phyloP scores from a whole-genome alignment of 495 filamentous ascomycete species.

The Ramalina intermedia region DNA sequence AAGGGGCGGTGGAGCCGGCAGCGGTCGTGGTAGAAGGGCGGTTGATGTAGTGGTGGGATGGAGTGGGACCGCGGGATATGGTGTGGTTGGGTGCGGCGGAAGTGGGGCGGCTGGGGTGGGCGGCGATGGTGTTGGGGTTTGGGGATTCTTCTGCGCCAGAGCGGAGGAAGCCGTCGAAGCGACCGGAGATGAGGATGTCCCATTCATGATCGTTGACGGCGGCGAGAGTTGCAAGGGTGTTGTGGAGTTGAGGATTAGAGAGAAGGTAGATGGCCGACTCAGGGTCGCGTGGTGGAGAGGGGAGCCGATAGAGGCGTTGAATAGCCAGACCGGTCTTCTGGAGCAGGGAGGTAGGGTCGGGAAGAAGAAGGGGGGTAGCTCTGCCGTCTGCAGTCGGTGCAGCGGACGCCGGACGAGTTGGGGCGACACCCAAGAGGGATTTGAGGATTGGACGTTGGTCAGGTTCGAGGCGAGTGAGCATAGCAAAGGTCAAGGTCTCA shows the following conservation, averaged over 20 bases:
- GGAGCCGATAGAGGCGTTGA: conserved; percentile 70
- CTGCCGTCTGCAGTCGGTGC: conserved; percentile 16
- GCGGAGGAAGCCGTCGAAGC: conserved; percentile 95
- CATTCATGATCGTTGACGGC: conserved; percentile 79
- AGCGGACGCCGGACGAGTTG: conserved; percentile 27
- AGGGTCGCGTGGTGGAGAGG: conserved; percentile 57
- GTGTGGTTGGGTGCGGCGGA: conserved; percentile 18
- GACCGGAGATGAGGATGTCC: conserved; percentile 90
- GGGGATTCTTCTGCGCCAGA: conserved; percentile 64
- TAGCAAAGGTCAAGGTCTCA: conserved; percentile 82
- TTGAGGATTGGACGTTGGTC: conserved; percentile 66
- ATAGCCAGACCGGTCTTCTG: conserved; percentile 58
- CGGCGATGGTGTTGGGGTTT: conserved; percentile 16
- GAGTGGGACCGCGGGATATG: conserved; percentile 36
- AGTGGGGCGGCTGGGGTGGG: conserved; percentile 12
- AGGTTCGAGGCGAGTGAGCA: conserved; percentile 69
- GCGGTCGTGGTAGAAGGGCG: conserved; percentile 3
- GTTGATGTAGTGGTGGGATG: background rate
- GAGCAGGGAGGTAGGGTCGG: conserved; percentile 47
- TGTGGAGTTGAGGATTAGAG: conserved; percentile 66
- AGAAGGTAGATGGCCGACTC: conserved; percentile 82
- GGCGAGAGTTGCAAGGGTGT: conserved; percentile 74
- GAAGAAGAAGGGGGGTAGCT: conserved; percentile 20
- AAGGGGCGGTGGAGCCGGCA: conserved; percentile 21
- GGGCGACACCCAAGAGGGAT: conserved; percentile 57